A percentile compares a stretch with the other conserved stretches of the same genome.
These are phyloP conservation scores for Colletotrichum sp. DNA, from an alignment of 2,329 filamentous ascomycete species.

Conservation along the genomic window DNA sequence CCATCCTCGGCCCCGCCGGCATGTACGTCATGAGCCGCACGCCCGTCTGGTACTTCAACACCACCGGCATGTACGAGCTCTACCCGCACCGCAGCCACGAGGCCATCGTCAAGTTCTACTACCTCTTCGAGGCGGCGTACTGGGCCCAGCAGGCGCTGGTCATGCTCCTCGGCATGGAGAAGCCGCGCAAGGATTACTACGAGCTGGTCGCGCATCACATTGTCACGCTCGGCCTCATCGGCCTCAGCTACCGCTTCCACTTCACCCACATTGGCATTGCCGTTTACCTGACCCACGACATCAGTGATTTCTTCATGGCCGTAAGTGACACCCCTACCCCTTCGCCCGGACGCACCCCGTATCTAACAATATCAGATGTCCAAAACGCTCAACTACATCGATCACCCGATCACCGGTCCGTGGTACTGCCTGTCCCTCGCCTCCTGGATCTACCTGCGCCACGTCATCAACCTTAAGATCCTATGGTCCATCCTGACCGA, in stretches of 20 bases:
- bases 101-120: conserved; percentile 74
- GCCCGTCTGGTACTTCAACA: conserved; percentile 79
- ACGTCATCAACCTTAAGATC: conserved; percentile 69
- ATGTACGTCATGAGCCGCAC: conserved; percentile 74
- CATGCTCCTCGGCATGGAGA: conserved; percentile 71
- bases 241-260: conserved; percentile 74
- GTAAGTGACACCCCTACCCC: conserved; percentile 46
- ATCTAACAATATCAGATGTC: conserved; percentile 51
- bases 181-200: conserved; percentile 76
- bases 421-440: conserved; percentile 71
- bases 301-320: conserved; percentile 78
- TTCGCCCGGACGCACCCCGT: neutral
- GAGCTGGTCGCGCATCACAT: conserved; percentile 77
- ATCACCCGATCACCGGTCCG: conserved; percentile 64
- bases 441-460: conserved; percentile 74
- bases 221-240: conserved; percentile 72
- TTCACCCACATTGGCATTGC: conserved; percentile 78
- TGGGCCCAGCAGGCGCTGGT: conserved; percentile 79
- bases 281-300: conserved; percentile 77
- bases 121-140: conserved; percentile 75
- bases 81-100: conserved; percentile 73
- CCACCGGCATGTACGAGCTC: conserved; percentile 71
- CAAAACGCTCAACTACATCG: conserved; percentile 75
- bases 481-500: conserved; percentile 62
- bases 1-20: conserved; percentile 68